Evolutionary conservation across 139 green algal genomes (phyloP).

Genomic region (Tetradesmus obliquus): DNA sequence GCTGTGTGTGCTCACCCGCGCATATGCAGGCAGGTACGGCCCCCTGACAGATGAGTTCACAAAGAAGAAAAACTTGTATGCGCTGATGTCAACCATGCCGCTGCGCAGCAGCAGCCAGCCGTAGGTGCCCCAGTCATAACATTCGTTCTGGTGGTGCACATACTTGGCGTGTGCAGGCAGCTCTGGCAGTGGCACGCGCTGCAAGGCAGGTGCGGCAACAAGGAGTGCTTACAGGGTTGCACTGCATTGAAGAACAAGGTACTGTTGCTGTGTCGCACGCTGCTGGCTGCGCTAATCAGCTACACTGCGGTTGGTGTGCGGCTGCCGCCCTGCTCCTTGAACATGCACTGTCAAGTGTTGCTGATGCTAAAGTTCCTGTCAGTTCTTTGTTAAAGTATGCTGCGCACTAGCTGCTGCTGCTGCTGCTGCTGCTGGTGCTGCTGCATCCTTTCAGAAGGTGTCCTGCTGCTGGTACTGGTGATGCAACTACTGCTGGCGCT

Average conservation of each 20-base stretch:
- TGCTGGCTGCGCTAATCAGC: no score
- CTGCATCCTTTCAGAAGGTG: no score
- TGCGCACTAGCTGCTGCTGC: no score
- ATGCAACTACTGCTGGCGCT: not conserved
- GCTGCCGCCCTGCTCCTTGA: no score
- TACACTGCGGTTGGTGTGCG: no score
- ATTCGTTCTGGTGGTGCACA: constrained; percentile 78
- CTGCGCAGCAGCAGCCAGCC: constrained; percentile 76
- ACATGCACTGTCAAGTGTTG: no score
- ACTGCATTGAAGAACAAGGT: not conserved
- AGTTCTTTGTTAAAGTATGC: no score
- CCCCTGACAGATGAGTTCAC: constrained; percentile 81
- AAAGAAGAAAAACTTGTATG: constrained; percentile 79
- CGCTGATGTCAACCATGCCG: constrained; percentile 21
- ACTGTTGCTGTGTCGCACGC: not conserved
- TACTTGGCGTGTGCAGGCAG: constrained; percentile 75
- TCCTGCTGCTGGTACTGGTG: not conserved
- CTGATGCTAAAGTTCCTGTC: no score
- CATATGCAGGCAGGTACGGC: constrained; percentile 75
- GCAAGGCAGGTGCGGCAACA: constrained; percentile 10
- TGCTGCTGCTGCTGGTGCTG: no score
- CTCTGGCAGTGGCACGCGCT: constrained; percentile 53
- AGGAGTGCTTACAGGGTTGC: not conserved
- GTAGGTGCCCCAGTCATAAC: constrained; percentile 87
- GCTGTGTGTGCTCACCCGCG: constrained; percentile 48